Base-by-base conservation (phyloP, 768 basidiomycete species). In the Filobasidium floriforme region DNA sequence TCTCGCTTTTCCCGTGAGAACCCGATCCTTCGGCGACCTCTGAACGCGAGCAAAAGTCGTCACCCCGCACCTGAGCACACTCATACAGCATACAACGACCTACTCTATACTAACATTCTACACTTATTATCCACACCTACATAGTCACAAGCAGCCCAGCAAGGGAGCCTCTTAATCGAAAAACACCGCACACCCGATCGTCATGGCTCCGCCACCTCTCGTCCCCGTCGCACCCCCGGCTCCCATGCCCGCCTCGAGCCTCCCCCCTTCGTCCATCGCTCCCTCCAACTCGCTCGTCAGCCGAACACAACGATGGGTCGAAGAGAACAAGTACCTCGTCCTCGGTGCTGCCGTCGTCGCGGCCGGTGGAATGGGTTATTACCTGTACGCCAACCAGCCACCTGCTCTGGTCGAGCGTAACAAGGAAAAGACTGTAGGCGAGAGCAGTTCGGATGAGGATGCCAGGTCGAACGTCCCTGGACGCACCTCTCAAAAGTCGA, bases 301-400 rank as follows among this genome's bases (percentile, higher is more conserved):
- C 29, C 67, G 73, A 14, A 69, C 74, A 12, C 73, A 76, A 62
- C 66, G 67, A 64, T 76, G 75, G 66, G 65, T 74, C 51, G 77
- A 78, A 0, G 89, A 92, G 72, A 85, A 94, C 81, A 85, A 86
- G 66, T 75, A 89, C 49, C 80, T 92, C 70, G 85, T 88, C 3
- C 82, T 88, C 1, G 88, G 87, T 0, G 87, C 86, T 0, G 88
- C 86, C 19, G 73, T 77, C 44, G 79, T 87, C 70, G 89, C 87
- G 49, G 85, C 85, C 32, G 87, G 87, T 55, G 88, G 87, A 32
- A 86, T 84, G 43, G 89, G 86, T 37, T 92, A 90, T 77, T 88
- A 88, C 80, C 68, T 80, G 62, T 80, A 81, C 73, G 63, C 65
- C 18, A 54, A 41, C 51, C 49, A 43, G 11, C 49, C 64, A 10